Evolutionary conservation across 2,329 filamentous ascomycete species (phyloP).

Genomic region (Aspergillus fischeri): DNA sequence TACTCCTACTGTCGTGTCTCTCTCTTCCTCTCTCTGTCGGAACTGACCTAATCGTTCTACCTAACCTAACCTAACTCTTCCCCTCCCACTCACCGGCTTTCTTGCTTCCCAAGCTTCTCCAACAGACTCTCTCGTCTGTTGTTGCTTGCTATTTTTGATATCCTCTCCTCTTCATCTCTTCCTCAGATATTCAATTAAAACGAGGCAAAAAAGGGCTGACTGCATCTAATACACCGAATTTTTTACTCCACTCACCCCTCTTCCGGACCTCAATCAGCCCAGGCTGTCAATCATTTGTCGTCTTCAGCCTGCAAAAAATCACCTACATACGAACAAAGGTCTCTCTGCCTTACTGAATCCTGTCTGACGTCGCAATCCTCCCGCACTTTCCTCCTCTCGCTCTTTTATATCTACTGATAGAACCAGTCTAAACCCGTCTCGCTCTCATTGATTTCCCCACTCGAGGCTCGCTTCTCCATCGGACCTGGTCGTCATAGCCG

Average conservation of each 20-base stretch:
- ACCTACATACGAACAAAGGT: constrained; percentile 5
- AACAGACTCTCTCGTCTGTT: constrained; percentile 8
- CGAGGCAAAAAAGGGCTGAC: not conserved
- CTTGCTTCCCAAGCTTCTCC: constrained; percentile 2
- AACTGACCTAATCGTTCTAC: not conserved
- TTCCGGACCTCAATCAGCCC: constrained; percentile 11
- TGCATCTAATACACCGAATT: constrained; percentile 10
- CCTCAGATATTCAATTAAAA: not conserved
- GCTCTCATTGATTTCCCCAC: constrained; percentile 14
- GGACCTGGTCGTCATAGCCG: constrained; percentile 7
- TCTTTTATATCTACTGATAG: not conserved
- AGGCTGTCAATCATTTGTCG: constrained; percentile 23
- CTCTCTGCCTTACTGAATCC: constrained; percentile 11
- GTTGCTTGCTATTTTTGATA: constrained; percentile 7
- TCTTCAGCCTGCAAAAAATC: constrained; percentile 15
- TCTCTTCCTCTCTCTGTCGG: constrained; percentile 1
- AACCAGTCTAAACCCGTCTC: constrained; percentile 1
- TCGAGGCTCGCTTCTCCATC: constrained; percentile 9
- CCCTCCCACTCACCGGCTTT: constrained; percentile 6
- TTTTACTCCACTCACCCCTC: constrained; percentile 6
- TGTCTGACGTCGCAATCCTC: constrained; percentile 18
- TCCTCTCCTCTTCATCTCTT: not conserved
- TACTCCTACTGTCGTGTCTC: constrained; percentile 9
- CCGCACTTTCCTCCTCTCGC: constrained; percentile 9
- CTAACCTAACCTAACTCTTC: constrained; percentile 1